phyloP scores from a whole-genome alignment of 192 early-diverging fungal species.

The Podila epicladia region DNA sequence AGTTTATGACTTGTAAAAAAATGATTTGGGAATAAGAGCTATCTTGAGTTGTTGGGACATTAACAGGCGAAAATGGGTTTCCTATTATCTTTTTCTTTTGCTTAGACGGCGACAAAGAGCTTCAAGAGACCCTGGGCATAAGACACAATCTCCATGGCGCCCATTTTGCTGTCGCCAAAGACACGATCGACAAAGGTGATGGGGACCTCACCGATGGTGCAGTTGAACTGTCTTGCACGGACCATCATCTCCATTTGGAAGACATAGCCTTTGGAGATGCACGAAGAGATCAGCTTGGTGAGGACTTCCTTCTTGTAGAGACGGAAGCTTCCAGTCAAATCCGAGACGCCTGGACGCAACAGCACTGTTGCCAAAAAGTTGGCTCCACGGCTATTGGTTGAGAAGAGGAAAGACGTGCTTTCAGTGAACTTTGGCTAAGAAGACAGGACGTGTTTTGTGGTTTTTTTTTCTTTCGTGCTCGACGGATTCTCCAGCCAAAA shows the following conservation, averaged over 20 bases:
- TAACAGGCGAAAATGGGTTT: too few species aligned
- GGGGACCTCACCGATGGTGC: conserved; percentile 88
- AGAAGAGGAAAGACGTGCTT: neutral
- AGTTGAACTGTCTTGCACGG: conserved; percentile 91
- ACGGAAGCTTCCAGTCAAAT: conserved; percentile 95
- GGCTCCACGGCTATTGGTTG: conserved; percentile 80
- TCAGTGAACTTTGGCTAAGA: neutral
- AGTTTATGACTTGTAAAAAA: too few species aligned
- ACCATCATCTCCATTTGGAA: conserved; percentile 99
- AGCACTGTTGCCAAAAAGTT: conserved; percentile 93
- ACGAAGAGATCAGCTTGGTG: conserved; percentile 83
- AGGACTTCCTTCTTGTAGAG: conserved; percentile 95
- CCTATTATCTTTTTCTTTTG: too few species aligned
- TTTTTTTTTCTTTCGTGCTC: neutral
- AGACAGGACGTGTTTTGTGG: neutral
- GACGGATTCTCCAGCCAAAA: neutral
- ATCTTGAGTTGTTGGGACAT: too few species aligned
- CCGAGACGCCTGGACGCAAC: conserved; percentile 90
- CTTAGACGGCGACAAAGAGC: conserved; percentile 77
- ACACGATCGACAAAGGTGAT: conserved; percentile 99
- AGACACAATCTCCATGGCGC: conserved; percentile 92
- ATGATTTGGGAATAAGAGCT: too few species aligned
- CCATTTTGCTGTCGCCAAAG: conserved; percentile 96
- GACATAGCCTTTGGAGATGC: conserved; percentile 96
- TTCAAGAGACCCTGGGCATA: conserved; percentile 92